These are phyloP conservation scores for Pestalotiopsis sp. DNA, from an alignment of 2,329 filamentous ascomycete species.

Conservation along the genomic window DNA sequence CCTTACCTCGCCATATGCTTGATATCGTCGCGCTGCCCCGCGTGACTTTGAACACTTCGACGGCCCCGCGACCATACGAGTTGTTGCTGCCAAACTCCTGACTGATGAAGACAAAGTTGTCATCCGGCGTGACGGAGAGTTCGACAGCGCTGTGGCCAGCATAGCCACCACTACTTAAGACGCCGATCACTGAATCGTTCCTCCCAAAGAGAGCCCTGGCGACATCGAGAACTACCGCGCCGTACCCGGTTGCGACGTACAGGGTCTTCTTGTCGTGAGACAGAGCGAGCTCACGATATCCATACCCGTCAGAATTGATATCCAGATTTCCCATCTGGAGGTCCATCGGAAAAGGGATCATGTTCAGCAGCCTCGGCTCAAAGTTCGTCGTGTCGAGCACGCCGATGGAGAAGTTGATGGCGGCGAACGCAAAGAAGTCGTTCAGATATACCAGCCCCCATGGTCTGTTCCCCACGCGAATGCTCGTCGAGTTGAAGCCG, in stretches of 20 bases:
- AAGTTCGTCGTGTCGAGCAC: slow-evolving; percentile 1
- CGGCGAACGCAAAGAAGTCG: slow-evolving; percentile 3
- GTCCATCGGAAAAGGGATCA: neutral
- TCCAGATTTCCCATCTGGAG: neutral
- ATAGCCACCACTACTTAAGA: slow-evolving; percentile 1
- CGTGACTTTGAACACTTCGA: slow-evolving; percentile 11
- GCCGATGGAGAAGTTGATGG: slow-evolving; percentile 8
- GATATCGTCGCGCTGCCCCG: neutral
- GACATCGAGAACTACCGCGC: slow-evolving; percentile 1
- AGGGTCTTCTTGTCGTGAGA: slow-evolving; percentile 5
- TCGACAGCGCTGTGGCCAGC: slow-evolving; percentile 5
- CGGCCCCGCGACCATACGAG: slow-evolving; percentile 1
- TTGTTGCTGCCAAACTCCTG: slow-evolving; percentile 11
- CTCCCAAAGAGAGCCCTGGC: neutral
- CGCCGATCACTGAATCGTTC: neutral
- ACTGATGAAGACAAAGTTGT: slow-evolving; percentile 10
- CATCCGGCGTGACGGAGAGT: slow-evolving; percentile 6
- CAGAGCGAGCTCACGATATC: slow-evolving; percentile 5
- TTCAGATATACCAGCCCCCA: slow-evolving; percentile 4
- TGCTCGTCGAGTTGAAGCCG: neutral
- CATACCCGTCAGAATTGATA: slow-evolving; percentile 3
- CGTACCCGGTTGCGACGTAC: slow-evolving; percentile 9
- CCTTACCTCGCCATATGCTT: slow-evolving; percentile 1
- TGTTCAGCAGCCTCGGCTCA: neutral
- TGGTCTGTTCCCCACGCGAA: neutral